Conservation (phyloP, 176 grass and related monocot species). For the Ensete glaucum region DNA sequence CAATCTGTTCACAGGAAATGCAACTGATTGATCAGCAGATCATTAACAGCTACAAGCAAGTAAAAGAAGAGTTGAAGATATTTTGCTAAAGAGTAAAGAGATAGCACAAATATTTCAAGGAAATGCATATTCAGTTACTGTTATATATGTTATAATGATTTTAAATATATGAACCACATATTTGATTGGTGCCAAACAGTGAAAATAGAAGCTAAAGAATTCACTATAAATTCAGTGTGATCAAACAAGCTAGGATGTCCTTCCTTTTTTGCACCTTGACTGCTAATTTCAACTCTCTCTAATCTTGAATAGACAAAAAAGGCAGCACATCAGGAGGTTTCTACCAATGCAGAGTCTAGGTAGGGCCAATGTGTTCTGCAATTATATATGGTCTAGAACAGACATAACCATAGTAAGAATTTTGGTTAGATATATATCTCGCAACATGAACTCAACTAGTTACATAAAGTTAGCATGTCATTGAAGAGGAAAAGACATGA, state of each 20-base stretch:
- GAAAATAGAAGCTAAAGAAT: too few relatives aligned
- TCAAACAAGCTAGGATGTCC: too few relatives aligned
- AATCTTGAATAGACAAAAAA: neutral
- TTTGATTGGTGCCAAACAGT: too few relatives aligned
- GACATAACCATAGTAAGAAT: neutral
- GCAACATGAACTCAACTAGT: neutral
- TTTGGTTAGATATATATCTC: neutral
- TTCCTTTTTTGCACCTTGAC: neutral
- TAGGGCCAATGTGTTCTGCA: neutral
- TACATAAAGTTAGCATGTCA: neutral
- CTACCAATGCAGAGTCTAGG: neutral
- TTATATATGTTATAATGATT: too few relatives aligned
- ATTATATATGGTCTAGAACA: neutral
- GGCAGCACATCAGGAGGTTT: neutral
- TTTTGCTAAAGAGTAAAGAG: too few relatives aligned
- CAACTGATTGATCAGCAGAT: neutral
- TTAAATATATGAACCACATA: too few relatives aligned
- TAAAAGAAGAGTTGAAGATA: too few relatives aligned
- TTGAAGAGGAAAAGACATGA: neutral
- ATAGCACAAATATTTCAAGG: too few relatives aligned
- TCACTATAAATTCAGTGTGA: too few relatives aligned
- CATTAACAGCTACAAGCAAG: neutral
- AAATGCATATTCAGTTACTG: too few relatives aligned
- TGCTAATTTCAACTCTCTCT: neutral
- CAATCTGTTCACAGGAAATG: neutral